A percentile compares a stretch with the other conserved stretches of the same genome.
Conservation (phyloP, 441 rosid species). For the Pelargonium fulgidum region DNA sequence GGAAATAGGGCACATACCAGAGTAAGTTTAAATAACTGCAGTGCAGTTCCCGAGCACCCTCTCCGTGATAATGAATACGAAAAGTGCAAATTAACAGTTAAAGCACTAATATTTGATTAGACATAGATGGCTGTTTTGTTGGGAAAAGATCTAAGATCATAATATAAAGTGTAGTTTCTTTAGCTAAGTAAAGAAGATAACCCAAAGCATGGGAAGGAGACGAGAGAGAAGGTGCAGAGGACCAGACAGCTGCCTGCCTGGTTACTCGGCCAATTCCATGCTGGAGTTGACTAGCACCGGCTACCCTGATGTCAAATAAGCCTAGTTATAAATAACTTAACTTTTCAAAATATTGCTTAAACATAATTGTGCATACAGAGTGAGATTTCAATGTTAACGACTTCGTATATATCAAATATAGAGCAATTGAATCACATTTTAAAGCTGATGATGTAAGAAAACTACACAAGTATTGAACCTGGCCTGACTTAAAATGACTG, state of each 20-base stretch:
- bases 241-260: slow-evolving; percentile 6
- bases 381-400: neutral
- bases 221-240: neutral
- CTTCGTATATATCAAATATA: neutral
- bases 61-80: slow-evolving; percentile 13
- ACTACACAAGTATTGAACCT: neutral
- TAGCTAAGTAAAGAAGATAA: slow-evolving; percentile 3
- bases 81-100: neutral
- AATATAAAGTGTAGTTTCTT: neutral
- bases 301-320: neutral
- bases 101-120: neutral
- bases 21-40: slow-evolving; percentile 15
- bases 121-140: slow-evolving; percentile 11
- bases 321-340: slow-evolving; percentile 3
- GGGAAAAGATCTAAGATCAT: slow-evolving; percentile 3
- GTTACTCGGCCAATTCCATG: slow-evolving; percentile 1
- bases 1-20: slow-evolving; percentile 25
- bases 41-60: slow-evolving; percentile 6
- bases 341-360: neutral
- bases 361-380: neutral
- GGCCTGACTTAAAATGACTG: neutral
- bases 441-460: neutral
- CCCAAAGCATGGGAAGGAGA: slow-evolving; percentile 7
- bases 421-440: neutral
- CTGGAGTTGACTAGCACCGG: slow-evolving; percentile 4